phyloP scores from a whole-genome alignment of 2,329 filamentous ascomycete genomes.

The Botrytis fragariae region DNA sequence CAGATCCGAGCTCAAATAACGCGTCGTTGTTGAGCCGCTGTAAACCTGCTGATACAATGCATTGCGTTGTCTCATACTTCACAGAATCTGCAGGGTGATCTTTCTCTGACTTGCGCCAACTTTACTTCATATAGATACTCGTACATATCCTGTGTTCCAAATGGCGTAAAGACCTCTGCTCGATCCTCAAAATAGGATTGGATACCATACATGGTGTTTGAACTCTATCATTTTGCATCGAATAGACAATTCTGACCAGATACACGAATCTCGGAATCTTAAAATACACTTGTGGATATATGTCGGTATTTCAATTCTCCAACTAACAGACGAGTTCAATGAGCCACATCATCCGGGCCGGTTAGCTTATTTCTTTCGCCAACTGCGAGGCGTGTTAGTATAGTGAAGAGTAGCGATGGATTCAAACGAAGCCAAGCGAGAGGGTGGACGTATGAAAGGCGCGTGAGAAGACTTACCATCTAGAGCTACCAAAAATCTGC shows the following conservation, averaged over 20 bases:
- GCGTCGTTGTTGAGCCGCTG: background rate
- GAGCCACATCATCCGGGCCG: constrained; percentile 23
- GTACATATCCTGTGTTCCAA: background rate
- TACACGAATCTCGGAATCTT: background rate
- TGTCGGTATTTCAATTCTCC: background rate
- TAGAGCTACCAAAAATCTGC: constrained; percentile 76
- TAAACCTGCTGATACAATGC: background rate
- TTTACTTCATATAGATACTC: background rate
- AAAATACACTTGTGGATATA: background rate
- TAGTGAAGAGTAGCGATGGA: background rate
- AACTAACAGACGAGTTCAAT: background rate
- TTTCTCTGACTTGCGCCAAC: background rate
- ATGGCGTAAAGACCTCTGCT: background rate
- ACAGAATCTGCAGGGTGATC: background rate
- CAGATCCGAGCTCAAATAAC: background rate
- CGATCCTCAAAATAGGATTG: background rate
- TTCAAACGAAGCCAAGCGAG: background rate
- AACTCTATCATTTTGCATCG: background rate
- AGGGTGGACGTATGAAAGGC: background rate
- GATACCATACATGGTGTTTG: background rate
- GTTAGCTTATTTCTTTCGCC: constrained; percentile 35
- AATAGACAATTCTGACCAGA: background rate
- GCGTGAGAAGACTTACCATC: constrained; percentile 55
- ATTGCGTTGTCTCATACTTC: background rate
- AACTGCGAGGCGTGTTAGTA: constrained; percentile 26